Base-by-base conservation (phyloP, 192 early-diverging fungal species). In the Coemansia biformis region DNA sequence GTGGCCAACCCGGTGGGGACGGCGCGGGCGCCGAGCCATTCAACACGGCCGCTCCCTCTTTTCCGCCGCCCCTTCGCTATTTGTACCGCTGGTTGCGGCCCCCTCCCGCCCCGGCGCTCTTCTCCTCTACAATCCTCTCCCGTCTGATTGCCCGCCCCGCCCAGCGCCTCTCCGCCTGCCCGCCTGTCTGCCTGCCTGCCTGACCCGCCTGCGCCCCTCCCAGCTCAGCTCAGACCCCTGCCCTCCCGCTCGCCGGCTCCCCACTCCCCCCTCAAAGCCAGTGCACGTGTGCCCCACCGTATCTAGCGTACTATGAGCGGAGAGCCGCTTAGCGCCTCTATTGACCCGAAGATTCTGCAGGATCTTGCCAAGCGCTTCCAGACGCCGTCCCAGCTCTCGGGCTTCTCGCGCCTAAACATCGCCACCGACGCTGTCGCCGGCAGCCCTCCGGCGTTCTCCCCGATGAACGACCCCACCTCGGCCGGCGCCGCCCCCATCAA, bases 331-430 rank as follows among this genome's bases (percentile, higher is more conserved):
- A 64, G 43, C 54, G 57, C 56, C 21, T 41, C 50, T 31, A 64
- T 72, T 39, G 57, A 72, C 68, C 57, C 68, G 18, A 64, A 62
- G 57, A 47, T 72, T 51, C 49, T 72, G 54, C 68, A 72, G 61
- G 54, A 62, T 36, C 68, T 72, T 49, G 62, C 68, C 13, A 52
- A 72, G 36, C 57, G 64, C 52, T 63, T 64, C 48, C 46, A 56
- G 35, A 59, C 61, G 12, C 44, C 68, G 10, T 28, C 51, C 15
- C 68, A 72, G 51, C 68, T 72, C 17, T 60, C 61, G 8, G 43
- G 61, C 51, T 72, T 72, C 54, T 64, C 68, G 30, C 68, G 64
- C 56, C 53, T 72, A 13, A 54, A 72, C 14, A 62, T 63, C 18
- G 53, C 55, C 15, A 15, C 60, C 9, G 66, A 63, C 36, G 45